Conservation (phyloP, 768 basidiomycete species). For the Phanerochaete sordida region DNA sequence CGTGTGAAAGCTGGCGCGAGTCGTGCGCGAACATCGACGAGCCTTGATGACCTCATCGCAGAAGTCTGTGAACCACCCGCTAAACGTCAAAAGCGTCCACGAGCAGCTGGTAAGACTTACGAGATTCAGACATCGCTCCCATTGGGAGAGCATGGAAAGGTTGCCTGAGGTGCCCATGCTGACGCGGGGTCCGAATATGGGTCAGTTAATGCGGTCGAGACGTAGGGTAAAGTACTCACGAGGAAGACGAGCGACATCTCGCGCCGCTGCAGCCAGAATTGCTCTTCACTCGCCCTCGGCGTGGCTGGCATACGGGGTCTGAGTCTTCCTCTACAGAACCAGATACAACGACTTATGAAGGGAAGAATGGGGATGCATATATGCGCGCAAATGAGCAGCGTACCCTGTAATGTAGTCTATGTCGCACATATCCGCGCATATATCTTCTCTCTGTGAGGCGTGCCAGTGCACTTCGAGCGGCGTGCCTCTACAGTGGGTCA, state of each 20-base stretch:
- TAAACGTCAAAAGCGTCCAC: background rate
- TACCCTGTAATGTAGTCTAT: slow-evolving; percentile 69
- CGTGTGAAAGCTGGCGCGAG: slow-evolving; percentile 81
- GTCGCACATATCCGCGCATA: slow-evolving; percentile 61
- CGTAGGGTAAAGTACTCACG: too few species aligned
- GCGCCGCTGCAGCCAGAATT: slow-evolving; percentile 62
- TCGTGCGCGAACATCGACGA: slow-evolving; percentile 73
- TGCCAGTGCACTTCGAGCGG: slow-evolving; percentile 85
- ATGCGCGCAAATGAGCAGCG: too few species aligned
- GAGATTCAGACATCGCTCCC: slow-evolving; percentile 84
- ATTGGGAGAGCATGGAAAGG: too few species aligned
- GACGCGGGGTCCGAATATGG: too few species aligned
- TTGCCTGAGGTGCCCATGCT: too few species aligned
- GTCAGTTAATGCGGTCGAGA: too few species aligned
- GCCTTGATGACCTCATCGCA: slow-evolving; percentile 87
- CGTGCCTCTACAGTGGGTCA: slow-evolving; percentile 82
- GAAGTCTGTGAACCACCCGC: slow-evolving; percentile 46
- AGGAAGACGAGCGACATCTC: slow-evolving; percentile 85
- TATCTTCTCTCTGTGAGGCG: slow-evolving; percentile 47
- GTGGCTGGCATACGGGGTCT: slow-evolving; percentile 75
- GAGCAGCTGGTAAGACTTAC: slow-evolving; percentile 41
- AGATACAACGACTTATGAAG: too few species aligned
- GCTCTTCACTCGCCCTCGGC: slow-evolving; percentile 75
- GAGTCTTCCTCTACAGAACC: slow-evolving; percentile 65
- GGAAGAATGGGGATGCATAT: too few species aligned